Evolutionary conservation across 371 early-diverging fungal species (phyloP).

Genomic region (Parasitella parasitica): DNA sequence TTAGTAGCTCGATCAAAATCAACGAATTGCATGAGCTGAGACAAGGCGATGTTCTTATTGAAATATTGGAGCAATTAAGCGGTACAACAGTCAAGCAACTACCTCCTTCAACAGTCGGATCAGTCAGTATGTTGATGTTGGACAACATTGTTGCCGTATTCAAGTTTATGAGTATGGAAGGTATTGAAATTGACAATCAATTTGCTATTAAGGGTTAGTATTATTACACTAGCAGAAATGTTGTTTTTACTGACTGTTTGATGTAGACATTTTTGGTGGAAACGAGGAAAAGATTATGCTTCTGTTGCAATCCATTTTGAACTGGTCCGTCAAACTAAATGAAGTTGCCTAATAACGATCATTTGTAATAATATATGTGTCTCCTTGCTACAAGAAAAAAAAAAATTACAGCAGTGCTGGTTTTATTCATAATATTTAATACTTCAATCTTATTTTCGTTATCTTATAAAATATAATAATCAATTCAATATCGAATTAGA

Average conservation of each 20-base stretch:
- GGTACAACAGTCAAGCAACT: slow-evolving; percentile 45
- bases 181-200: slow-evolving; percentile 48
- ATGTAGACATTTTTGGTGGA: slow-evolving; percentile 59
- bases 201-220: slow-evolving; percentile 51
- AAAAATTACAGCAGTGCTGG: neutral
- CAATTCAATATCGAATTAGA: slow-evolving; percentile 29
- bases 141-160: slow-evolving; percentile 59
- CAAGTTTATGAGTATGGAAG: slow-evolving; percentile 60
- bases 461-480: neutral
- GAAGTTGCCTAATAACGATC: neutral
- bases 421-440: neutral
- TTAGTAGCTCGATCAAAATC: slow-evolving; percentile 38
- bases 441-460: slow-evolving; percentile 21
- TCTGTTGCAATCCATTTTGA: slow-evolving; percentile 48
- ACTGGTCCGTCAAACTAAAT: slow-evolving; percentile 21
- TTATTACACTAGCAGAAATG: no score
- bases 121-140: slow-evolving; percentile 41
- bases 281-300: slow-evolving; percentile 56
- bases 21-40: slow-evolving; percentile 50
- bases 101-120: slow-evolving; percentile 27
- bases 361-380: neutral
- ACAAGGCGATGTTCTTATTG: slow-evolving; percentile 53
- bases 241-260: no score
- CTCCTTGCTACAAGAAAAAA: neutral
- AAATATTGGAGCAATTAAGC: slow-evolving; percentile 52